Base-by-base conservation (phyloP, 108 stramenopile genomes). In the Asterionellopsis glacialis region DNA sequence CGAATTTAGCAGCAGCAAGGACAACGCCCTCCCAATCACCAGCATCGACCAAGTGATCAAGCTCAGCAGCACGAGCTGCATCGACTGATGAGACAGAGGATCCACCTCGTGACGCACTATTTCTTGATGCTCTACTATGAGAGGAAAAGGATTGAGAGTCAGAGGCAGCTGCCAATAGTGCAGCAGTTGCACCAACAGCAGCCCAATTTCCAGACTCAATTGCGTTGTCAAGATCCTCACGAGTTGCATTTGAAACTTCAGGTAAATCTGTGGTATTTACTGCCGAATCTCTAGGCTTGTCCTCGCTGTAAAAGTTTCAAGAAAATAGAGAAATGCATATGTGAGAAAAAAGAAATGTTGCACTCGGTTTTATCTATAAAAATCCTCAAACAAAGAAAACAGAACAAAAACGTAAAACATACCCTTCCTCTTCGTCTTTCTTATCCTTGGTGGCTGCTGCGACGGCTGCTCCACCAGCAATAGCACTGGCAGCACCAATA, bases 1-100 rank as follows among this genome's bases (percentile, higher is more conserved):
- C 88, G 50, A 85, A 93, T 54, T 81, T 72, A 22, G 88, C 88
- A 6, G 91, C 91, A 13, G 88, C 88, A 28, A 85, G 57, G 9
- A 93, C 91, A 19, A 93, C 91, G 19, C 86, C 91, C 64, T 87
- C 86, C 91, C 91, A 93, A 67, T 93, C 88, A 9, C 91, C 91
- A 19, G 82, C 82, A 45, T 87, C 88, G 6, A 93, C 88, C 28
- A 93, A 70, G 39, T 71, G 79, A 65, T 93, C 91, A 23, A 93
- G 67, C 65, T 93, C 91, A 11, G 81, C 74, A 16, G 84, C 91
- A 33, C 85, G 73, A 14, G 67, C 75, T 28, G 76, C 73, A 57
- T 73, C 61, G 9, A 77, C 18, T 1, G 58, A 49, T 9, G 70
- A 64, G 10, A 52, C 54, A n/a, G 28, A 44, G 27, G 55, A 60